Conservation (phyloP, 2,329 filamentous ascomycete genomes). For the Penicillium fuscoglaucum region DNA sequence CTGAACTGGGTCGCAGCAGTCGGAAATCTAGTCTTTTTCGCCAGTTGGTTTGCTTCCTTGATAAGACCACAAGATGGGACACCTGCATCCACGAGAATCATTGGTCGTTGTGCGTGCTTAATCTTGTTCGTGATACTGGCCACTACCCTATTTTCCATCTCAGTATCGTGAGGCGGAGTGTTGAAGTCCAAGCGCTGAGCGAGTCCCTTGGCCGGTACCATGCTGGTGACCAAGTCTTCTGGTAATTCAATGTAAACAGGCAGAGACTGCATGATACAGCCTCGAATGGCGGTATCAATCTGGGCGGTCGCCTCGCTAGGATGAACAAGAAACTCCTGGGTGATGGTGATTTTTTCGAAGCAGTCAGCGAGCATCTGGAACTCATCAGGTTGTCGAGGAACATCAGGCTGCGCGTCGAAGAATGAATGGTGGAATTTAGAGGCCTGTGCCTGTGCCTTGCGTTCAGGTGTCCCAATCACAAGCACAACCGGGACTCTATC, state of each 20-base stretch:
- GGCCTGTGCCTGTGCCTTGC: neutral
- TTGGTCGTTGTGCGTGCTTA: neutral
- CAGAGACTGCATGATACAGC: neutral
- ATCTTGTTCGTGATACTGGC: neutral
- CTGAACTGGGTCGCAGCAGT: neutral
- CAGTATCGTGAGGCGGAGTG: neutral
- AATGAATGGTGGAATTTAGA: neutral
- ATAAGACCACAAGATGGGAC: neutral
- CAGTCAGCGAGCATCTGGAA: neutral
- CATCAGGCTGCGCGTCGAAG: neutral
- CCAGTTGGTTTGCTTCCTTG: neutral
- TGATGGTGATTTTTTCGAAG: neutral
- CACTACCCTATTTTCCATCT: neutral
- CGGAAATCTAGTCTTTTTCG: neutral
- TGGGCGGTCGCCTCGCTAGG: neutral
- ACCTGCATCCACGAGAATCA: neutral
- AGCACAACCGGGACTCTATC: neutral
- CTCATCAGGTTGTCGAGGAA: neutral
- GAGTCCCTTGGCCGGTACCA: neutral
- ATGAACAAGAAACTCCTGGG: neutral
- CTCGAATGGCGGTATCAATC: neutral
- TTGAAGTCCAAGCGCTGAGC: neutral
- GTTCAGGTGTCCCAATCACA: neutral
- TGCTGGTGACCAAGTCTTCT: neutral
- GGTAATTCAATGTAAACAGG: neutral